Evolutionary conservation across 2,329 filamentous ascomycete species (phyloP).

Genomic region (Fusarium sp.): DNA sequence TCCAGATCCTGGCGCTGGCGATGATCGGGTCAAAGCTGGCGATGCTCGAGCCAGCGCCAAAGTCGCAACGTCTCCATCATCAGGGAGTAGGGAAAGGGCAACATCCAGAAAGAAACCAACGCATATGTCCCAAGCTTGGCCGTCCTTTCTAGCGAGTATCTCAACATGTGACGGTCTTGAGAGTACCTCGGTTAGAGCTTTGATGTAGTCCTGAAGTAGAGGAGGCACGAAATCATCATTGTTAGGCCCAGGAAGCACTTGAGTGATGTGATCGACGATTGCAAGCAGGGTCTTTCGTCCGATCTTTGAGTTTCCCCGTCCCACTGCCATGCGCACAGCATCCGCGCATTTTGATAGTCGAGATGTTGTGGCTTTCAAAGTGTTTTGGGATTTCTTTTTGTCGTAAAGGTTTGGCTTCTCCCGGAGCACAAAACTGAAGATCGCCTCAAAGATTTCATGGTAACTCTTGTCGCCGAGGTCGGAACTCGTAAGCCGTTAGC

Average conservation of each 20-base stretch:
- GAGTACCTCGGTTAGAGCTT: slow-evolving; percentile 76
- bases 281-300: slow-evolving; percentile 81
- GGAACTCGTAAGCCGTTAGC: slow-evolving; percentile 44
- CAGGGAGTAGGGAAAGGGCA: slow-evolving; percentile 58
- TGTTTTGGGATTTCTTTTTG: slow-evolving; percentile 58
- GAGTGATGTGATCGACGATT: slow-evolving; percentile 82
- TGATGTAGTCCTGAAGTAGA: slow-evolving; percentile 81
- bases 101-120: slow-evolving; percentile 78
- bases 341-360: slow-evolving; percentile 76
- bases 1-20: slow-evolving; percentile 56
- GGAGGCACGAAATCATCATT: slow-evolving; percentile 74
- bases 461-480: slow-evolving; percentile 79
- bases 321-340: slow-evolving; percentile 76
- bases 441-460: slow-evolving; percentile 80
- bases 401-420: slow-evolving; percentile 75
- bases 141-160: slow-evolving; percentile 69
- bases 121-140: slow-evolving; percentile 73
- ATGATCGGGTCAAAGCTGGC: slow-evolving; percentile 58
- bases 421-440: slow-evolving; percentile 75
- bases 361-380: slow-evolving; percentile 60
- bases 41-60: slow-evolving; percentile 56
- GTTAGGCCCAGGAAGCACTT: slow-evolving; percentile 72
- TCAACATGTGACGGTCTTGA: slow-evolving; percentile 82
- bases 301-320: slow-evolving; percentile 74
- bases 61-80: slow-evolving; percentile 53